Evolutionary conservation across 345 rosid species (phyloP).

Genomic region (Pugionium cornutum): DNA sequence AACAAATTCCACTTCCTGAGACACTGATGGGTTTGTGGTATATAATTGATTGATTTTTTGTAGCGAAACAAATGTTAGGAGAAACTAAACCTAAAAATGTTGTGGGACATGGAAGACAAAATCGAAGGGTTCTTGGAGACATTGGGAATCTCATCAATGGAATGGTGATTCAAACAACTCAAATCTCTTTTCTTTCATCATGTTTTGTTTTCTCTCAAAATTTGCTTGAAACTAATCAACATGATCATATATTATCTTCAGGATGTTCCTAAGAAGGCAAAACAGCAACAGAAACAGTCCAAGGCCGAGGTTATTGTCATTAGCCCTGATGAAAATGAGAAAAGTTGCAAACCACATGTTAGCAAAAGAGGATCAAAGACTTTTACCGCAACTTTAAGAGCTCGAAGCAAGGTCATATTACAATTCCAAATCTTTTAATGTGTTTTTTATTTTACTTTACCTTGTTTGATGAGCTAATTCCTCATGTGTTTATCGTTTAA

Average conservation of each 20-base stretch:
- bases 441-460: background rate
- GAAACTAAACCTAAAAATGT: slow-evolving; percentile 56
- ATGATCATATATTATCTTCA: background rate
- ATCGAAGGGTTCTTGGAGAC: slow-evolving; percentile 66
- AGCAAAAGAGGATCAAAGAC: slow-evolving; percentile 49
- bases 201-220: background rate
- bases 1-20: background rate
- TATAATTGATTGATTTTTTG: background rate
- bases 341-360: slow-evolving; percentile 38
- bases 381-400: slow-evolving; percentile 61
- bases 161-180: slow-evolving; percentile 45
- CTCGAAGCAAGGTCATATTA: slow-evolving; percentile 68
- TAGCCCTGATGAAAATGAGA: slow-evolving; percentile 56
- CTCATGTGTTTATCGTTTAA: background rate
- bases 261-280: slow-evolving; percentile 21
- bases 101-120: slow-evolving; percentile 49
- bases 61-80: slow-evolving; percentile 29
- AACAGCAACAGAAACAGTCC: slow-evolving; percentile 34
- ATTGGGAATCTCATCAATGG: slow-evolving; percentile 68
- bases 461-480: slow-evolving; percentile 10
- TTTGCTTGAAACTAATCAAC: background rate
- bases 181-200: background rate
- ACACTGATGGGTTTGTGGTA: background rate
- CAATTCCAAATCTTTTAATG: too few species aligned
- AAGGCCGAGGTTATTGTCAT: slow-evolving; percentile 50